Evolutionary conservation across 2,329 filamentous ascomycete species (phyloP), one percentile per base, ranked within the genome.

Genomic region (Helotiales sp.): DNA sequence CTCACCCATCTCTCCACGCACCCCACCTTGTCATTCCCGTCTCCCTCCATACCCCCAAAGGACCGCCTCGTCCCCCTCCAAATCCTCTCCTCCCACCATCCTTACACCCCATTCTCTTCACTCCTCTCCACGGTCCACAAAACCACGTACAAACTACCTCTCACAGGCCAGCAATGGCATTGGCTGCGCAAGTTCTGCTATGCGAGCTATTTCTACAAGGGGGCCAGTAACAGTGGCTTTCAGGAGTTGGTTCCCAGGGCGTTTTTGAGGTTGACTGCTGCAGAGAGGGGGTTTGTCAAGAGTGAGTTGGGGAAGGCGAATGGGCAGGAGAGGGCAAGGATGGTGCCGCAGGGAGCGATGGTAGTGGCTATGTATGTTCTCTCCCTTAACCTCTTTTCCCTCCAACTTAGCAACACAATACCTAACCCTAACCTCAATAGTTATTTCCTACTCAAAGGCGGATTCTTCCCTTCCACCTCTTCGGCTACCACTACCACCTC

Each of bases 171-270:
- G 17, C 28, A 55, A 22, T 55, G 52, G 52, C 52, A 32, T 6
- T 55, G 52, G 52, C 52, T 55, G 28, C 28, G 30, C 28, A 55
- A 37, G 26, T 55, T 55, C 52, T 55, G 52, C 30, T 32, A 32
- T 22, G 10, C 52, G 6, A n/a, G 24, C 2, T 32, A 34, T 28
- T 55, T 55, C 52, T 37, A 24, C 28, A 20, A 22, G 15, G 52
- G 52, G 6, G 17, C 30, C 8, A 32, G 28, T 17, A 32, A 11
- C 1, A 32, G 24, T 15, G 52, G 52, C 13, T 55, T 20, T 17
- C 52, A 55, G 52, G 28, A 32, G n/a, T 22, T 55, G 30, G 24
- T 30, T 28, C 52, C 52, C 6, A 55, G 52, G 52, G 20, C 1
- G 6, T 55, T 55, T 6, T 37, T 55, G 52, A 32, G 52, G 20